Evolutionary conservation across 2,329 filamentous ascomycete genomes (phyloP).

Genomic region (Aspergillus awamori): DNA sequence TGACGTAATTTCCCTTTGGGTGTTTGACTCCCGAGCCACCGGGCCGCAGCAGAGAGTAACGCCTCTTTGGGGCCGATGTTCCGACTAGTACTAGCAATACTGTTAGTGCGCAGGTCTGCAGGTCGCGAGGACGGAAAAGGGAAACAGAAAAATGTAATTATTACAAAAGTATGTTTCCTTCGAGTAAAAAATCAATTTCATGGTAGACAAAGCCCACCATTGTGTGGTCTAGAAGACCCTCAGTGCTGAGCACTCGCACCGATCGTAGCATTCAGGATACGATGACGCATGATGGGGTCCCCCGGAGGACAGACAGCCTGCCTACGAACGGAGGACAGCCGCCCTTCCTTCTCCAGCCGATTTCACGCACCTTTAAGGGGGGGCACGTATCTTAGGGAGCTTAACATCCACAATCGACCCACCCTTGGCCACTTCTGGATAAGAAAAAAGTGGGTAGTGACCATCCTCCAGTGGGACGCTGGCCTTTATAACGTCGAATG

Average conservation of each 20-base stretch:
- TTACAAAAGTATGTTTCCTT: background rate
- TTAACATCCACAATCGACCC: conserved; percentile 38
- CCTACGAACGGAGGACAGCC: background rate
- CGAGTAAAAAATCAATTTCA: too few relatives aligned
- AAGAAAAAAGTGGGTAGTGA: conserved; percentile 39
- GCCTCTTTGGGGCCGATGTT: conserved; percentile 23
- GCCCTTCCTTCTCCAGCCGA: conserved; percentile 15
- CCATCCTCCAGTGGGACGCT: conserved; percentile 31
- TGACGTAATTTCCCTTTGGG: conserved; percentile 3
- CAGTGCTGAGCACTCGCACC: background rate
- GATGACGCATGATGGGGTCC: conserved; percentile 1
- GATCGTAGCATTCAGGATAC: background rate
- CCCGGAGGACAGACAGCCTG: conserved; percentile 4
- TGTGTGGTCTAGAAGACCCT: background rate
- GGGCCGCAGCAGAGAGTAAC: conserved; percentile 19
- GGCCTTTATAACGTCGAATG: conserved; percentile 39
- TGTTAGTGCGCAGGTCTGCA: background rate
- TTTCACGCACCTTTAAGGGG: conserved; percentile 15
- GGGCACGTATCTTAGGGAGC: conserved; percentile 14
- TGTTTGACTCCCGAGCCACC: conserved; percentile 17
- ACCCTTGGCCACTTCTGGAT: conserved; percentile 33
- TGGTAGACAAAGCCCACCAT: background rate
- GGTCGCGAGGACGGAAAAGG: conserved; percentile 12
- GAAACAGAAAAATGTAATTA: background rate
- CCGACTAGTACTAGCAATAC: conserved; percentile 8